Evolutionary conservation across 164 flowering plant species (phyloP), one percentile per base, ranked within the genome.

Genomic region (Protea cynaroides): DNA sequence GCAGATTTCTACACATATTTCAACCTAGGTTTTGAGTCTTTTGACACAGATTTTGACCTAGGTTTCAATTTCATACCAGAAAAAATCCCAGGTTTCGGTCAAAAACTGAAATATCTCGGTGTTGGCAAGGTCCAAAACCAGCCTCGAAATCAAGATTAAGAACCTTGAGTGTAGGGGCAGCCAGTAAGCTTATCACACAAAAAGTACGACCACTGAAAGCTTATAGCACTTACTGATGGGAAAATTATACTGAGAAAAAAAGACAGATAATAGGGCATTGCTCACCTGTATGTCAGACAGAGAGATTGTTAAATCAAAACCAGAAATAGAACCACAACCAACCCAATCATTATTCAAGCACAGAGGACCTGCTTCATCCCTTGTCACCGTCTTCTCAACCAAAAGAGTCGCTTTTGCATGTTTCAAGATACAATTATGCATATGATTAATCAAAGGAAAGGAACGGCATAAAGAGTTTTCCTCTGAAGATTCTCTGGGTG

Each of bases 201-300:
- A 1, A 3, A 49, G 14, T 49, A 18, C 15, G 52, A 15, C 14
- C 18, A 49, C 17, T 49, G 52, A 49, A 49, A 18, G 52, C 18
- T 49, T 13, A 15, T 15, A 18, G 23, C 15, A 47, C 19, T 50
- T 56, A 15, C 43, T 23, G 8, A 37, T 46, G 23, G 29, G 24
- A 46, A 63, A 24, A 8, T n/a, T 44, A 25, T 54, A 19, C 46
- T 34, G 36, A 21, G 21, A 57, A 23, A 34, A 21, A 47, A 12
- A 23, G 38, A 64, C 17, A 25, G 14, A 63, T 59, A 51, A 19
- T 14, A 21, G 53, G 34, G 7, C 50, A 55, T 25, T 25, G 36
- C 70, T 74, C 64, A 90, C 98, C 93, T 86, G 72, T 65, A 89
- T 73, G 69, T 94, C 93, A 68, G 79, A 63, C 43, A 89, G 70